Evolutionary conservation across 495 filamentous ascomycete genomes (phyloP), one percentile per base, ranked within the genome.

Genomic region (Penicillium roqueforti): DNA sequence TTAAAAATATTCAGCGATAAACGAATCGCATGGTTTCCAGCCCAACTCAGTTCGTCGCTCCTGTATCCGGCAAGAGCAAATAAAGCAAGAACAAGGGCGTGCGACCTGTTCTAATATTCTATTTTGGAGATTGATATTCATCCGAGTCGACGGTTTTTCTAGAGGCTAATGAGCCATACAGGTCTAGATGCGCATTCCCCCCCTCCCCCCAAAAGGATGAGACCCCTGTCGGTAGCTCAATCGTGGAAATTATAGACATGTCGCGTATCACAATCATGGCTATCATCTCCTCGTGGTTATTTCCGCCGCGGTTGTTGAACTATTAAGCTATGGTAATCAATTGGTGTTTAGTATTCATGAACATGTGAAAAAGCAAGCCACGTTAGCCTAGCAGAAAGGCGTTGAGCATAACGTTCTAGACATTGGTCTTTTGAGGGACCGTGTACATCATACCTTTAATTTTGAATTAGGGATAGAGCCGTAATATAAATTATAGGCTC

Each of bases 191-290:
- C 37, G 20, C 29, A 13, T 39, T 46, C 22, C 18, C 9, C 5
- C 52, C 23, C 32, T 22, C 9, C 5, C 52, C 23, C 32, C n/a
- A 2, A 18, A 41, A 55, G 31, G 46, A 47, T 36, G 39, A 47
- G 18, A 14, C 34, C 53, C 44, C 50, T 44, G 44, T 47, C 36
- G 11, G 56, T 55, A 32, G 40, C 40, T 51, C 28, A 47, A 36
- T 38, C 16, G 16, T 46, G 45, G 38, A 49, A 58, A 47, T 52
- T 41, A 51, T 32, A 29, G 43, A 19, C 18, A 23, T 22, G 51
- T 36, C 11, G 19, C 22, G n/a, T 36, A 9, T 39, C 23, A 47
- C n/a, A 37, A 22, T 31, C 32, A 23, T 11, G 39, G 25, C 38
- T 23, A 32, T 14, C 29, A 40, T 31, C 44, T 14, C 39, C 23